Evolutionary conservation across 1,139 yeast species (phyloP), one percentile per base, ranked within the genome.

Genomic region (Kodamaea derodonti): DNA sequence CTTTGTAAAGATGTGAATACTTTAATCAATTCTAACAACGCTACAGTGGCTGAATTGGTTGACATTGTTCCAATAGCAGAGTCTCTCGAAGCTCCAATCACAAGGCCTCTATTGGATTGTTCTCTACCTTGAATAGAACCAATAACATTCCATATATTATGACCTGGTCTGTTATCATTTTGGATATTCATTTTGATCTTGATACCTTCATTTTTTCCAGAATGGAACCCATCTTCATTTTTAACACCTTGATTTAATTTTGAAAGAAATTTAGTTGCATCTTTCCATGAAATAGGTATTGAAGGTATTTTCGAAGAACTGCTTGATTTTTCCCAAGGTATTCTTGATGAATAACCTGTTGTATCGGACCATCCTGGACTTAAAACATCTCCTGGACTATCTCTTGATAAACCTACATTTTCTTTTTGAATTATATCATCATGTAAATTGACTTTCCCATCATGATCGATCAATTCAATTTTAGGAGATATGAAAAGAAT

Each of bases 31-130:
- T 87, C 94, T 12, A 90, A 60, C 39, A 92, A 54, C 2, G 83
- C 68, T 0, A 83, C 78, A 1, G 94, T 80, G 0, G 96, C 95
- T 2, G 95, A 78, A 47, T 78, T 78, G 14, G 92, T 80, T 23
- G 77, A 72, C 2, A 78, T 62, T 0, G 95, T 81, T 9, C 97
- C 97, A 46, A 68, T 76, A 22, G 78, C 60, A 0, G 95, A 68
- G 51, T 90, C 97, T 44, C 97, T 69, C 4, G 84, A 76, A 0
- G 97, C 88, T 2, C 96, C 97, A 39, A 92, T 75, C 6, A 90
- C 69, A 6, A 92, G 62, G 0, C 87, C 87, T 45, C 80, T 75
- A 22, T 78, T 86, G 14, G 69, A 63, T 56, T 87, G 95, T 52
- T 92, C 97, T 31, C 80, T 62, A 2, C 97, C 97, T 24, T 73